A percentile compares a stretch with the other conserved stretches of the same genome.
Evolutionary conservation across 2,329 filamentous ascomycete genomes (phyloP).

Genomic region (Neoscytalidium dimidiatum): DNA sequence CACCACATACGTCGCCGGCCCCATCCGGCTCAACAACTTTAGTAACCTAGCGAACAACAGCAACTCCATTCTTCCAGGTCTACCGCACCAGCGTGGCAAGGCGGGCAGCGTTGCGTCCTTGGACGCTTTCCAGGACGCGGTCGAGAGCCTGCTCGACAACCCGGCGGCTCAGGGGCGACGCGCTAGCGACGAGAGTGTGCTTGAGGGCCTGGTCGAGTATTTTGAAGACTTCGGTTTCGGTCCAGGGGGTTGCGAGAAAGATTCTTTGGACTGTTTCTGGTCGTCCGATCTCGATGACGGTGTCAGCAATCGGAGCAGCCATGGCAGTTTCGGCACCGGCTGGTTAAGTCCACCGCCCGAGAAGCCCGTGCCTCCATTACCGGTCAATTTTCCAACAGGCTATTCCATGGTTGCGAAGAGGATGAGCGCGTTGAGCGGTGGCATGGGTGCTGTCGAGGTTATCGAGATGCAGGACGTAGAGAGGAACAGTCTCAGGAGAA

Average conservation of each 20-base stretch:
- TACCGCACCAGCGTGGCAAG: not conserved
- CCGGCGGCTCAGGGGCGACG: slow-evolving; percentile 24
- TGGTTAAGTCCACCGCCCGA: slow-evolving; percentile 3
- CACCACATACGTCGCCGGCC: slow-evolving; percentile 44
- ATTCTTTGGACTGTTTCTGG: slow-evolving; percentile 13
- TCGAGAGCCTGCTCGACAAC: not conserved
- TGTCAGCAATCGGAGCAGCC: not conserved
- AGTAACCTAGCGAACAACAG: not conserved
- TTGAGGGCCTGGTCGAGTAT: slow-evolving; percentile 45
- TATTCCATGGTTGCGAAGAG: not conserved
- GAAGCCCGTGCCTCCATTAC: slow-evolving; percentile 1
- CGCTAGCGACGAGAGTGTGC: slow-evolving; percentile 34
- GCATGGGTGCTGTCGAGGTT: slow-evolving; percentile 13
- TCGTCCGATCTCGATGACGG: slow-evolving; percentile 24
- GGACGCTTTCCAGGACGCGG: slow-evolving; percentile 9
- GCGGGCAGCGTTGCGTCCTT: not conserved
- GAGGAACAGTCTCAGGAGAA: not conserved
- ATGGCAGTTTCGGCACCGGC: not conserved
- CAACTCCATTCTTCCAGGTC: not conserved
- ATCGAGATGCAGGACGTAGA: not conserved
- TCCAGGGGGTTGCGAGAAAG: not conserved
- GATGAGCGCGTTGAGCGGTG: not conserved
- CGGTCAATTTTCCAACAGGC: slow-evolving; percentile 2
- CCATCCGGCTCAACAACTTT: slow-evolving; percentile 40
- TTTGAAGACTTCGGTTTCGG: slow-evolving; percentile 43